Conservation (phyloP, 169 alveolate genomes). For the Plasmodium cynomolgi region DNA sequence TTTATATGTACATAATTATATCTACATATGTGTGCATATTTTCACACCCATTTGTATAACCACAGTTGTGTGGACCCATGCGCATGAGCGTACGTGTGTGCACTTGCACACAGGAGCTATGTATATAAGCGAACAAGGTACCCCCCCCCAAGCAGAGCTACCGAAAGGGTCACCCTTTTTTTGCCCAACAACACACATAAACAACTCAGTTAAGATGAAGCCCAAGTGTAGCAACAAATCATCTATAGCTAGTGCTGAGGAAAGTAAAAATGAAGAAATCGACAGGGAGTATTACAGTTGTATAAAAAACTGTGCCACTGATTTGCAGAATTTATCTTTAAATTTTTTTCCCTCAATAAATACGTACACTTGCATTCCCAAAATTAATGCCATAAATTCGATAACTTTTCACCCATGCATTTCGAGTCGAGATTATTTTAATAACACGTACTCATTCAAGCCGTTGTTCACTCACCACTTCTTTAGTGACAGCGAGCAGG, state of each 20-base stretch:
- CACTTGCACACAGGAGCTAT: background rate
- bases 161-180: background rate
- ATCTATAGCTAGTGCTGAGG: constrained; percentile 12
- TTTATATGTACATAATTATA: background rate
- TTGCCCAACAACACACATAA: background rate
- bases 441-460: constrained; percentile 72
- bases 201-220: constrained; percentile 22
- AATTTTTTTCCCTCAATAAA: constrained; percentile 61
- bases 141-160: background rate
- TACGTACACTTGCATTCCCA: constrained; percentile 58
- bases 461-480: constrained; percentile 81
- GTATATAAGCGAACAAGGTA: background rate
- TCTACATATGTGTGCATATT: background rate
- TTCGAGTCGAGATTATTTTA: constrained; percentile 63
- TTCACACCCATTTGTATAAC: background rate
- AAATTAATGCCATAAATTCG: constrained; percentile 51
- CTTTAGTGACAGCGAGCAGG: constrained; percentile 75
- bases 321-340: constrained; percentile 48
- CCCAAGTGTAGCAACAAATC: background rate
- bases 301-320: constrained; percentile 47
- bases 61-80: background rate
- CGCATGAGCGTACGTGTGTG: background rate
- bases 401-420: constrained; percentile 80
- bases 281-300: constrained; percentile 51
- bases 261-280: constrained; percentile 26